Conservation (phyloP, 2,329 filamentous ascomycete genomes). For the Nemania sp. region DNA sequence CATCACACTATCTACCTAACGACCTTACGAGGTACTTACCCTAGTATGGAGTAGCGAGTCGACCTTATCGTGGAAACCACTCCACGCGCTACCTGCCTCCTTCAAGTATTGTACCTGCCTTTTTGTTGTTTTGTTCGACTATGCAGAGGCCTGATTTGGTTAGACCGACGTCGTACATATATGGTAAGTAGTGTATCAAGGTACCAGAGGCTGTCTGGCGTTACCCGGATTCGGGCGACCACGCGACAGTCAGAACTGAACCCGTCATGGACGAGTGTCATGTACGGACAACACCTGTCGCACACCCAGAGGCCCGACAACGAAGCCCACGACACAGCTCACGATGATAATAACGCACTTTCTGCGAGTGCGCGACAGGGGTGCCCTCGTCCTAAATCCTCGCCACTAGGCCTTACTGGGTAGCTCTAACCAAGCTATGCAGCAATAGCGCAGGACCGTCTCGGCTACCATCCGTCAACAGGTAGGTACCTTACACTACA, state of each 20-base stretch:
- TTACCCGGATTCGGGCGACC: neutral
- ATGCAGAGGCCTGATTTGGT: too few species aligned
- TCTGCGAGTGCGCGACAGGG: slow-evolving; percentile 18
- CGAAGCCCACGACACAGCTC: slow-evolving; percentile 17
- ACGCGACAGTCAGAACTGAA: neutral
- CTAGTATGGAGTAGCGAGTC: neutral
- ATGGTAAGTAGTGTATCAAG: too few species aligned
- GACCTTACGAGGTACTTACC: neutral
- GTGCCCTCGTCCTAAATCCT: neutral
- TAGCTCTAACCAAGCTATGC: slow-evolving; percentile 18
- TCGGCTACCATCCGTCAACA: slow-evolving; percentile 9
- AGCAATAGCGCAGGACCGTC: neutral
- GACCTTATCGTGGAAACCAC: neutral
- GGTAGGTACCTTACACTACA: neutral
- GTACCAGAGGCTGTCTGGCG: too few species aligned
- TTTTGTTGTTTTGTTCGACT: too few species aligned
- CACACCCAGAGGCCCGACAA: too few species aligned
- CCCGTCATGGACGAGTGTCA: too few species aligned
- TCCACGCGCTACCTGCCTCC: neutral
- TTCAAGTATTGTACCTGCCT: too few species aligned
- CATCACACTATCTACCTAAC: neutral
- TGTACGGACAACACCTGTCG: neutral
- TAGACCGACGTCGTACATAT: too few species aligned
- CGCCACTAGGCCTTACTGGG: neutral
- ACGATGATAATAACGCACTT: slow-evolving; percentile 24